Percentiles rank a stretch among this genome's conserved stretches.
Evolutionary conservation across 2,329 filamentous ascomycete genomes (phyloP).

Genomic region (Hypoxylon rubiginosum): DNA sequence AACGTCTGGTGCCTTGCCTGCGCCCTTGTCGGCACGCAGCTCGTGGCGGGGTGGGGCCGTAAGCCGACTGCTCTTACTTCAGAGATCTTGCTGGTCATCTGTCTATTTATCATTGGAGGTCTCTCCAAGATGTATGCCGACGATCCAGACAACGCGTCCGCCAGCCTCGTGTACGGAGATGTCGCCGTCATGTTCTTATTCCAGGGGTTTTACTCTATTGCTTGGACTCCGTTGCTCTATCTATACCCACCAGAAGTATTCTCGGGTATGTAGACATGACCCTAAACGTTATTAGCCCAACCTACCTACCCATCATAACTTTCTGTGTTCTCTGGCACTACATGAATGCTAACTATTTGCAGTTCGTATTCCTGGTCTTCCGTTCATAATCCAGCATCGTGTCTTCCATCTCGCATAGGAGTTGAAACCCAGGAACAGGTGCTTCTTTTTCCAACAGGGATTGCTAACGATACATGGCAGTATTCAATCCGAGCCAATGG

Average conservation of each 20-base stretch:
- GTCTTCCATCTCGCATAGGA: background rate
- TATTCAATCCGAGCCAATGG: slow-evolving; percentile 64
- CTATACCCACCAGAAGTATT: slow-evolving; percentile 65
- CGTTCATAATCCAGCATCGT: background rate
- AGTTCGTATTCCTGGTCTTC: slow-evolving; percentile 11
- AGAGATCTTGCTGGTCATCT: slow-evolving; percentile 56
- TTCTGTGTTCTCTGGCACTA: background rate
- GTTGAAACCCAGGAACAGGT: background rate
- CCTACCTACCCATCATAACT: no score
- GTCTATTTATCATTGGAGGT: slow-evolving; percentile 65
- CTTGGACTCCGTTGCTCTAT: slow-evolving; percentile 63
- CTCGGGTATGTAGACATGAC: slow-evolving; percentile 28
- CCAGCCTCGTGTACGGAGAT: slow-evolving; percentile 48
- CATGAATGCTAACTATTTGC: slow-evolving; percentile 10
- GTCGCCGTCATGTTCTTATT: slow-evolving; percentile 64
- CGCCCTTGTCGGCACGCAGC: slow-evolving; percentile 58
- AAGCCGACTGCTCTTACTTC: slow-evolving; percentile 59
- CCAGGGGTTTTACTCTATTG: slow-evolving; percentile 64
- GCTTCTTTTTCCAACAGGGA: background rate
- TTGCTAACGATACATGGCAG: slow-evolving; percentile 47
- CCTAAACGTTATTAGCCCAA: background rate
- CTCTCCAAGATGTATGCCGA: slow-evolving; percentile 59
- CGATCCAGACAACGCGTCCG: slow-evolving; percentile 46
- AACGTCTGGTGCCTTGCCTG: slow-evolving; percentile 63
- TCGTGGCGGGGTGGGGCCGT: slow-evolving; percentile 59